A percentile compares a stretch with the other conserved stretches of the same genome.
phyloP scores from a whole-genome alignment of 2,329 filamentous ascomycete species.

The Xylariaceae sp. region DNA sequence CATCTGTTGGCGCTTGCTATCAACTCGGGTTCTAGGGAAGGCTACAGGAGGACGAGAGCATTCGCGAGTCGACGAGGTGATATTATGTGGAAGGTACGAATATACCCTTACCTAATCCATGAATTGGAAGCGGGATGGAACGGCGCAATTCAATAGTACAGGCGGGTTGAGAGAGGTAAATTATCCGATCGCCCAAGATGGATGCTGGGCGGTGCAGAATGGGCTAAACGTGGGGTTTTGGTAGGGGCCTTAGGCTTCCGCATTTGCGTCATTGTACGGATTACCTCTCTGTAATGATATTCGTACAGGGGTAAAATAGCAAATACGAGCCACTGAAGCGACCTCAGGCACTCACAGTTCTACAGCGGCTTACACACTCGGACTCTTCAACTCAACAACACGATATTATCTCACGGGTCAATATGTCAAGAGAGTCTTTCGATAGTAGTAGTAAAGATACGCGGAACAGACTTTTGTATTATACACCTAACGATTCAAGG shows the following conservation, averaged over 20 bases:
- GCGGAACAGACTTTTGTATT: background rate
- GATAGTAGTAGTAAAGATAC: background rate
- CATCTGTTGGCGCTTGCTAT: conserved; percentile 22
- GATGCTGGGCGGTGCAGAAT: no score
- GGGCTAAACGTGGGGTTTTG: background rate
- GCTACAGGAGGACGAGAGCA: background rate
- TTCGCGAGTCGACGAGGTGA: background rate
- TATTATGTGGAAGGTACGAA: background rate
- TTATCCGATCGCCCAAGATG: no score
- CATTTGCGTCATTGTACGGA: no score
- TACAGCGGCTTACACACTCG: no score
- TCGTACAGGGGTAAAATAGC: no score
- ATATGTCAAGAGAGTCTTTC: background rate
- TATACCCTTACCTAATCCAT: background rate
- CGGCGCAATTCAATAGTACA: background rate
- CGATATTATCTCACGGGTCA: background rate
- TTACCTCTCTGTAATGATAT: no score
- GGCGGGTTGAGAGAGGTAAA: background rate
- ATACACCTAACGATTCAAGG: background rate
- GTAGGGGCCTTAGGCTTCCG: no score
- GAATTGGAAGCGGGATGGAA: background rate
- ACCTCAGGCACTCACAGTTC: no score
- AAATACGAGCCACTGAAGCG: no score
- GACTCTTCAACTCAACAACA: background rate
- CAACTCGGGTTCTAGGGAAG: background rate